These are phyloP conservation scores for Corylus avellana DNA, from an alignment of 306 rosid genomes.

Conservation along the genomic window DNA sequence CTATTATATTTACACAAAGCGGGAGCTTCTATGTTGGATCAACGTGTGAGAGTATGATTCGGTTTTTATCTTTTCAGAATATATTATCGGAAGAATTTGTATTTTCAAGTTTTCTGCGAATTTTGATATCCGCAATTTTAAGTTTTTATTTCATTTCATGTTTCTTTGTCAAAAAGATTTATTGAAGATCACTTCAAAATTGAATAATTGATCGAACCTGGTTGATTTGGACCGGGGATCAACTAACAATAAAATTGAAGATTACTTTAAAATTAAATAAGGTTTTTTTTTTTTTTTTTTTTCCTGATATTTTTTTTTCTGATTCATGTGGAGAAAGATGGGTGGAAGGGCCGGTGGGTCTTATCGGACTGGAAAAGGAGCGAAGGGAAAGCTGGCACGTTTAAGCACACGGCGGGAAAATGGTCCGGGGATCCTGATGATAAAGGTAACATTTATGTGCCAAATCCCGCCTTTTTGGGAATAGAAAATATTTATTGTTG, in stretches of 20 bases:
- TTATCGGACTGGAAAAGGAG: slow-evolving; percentile 80
- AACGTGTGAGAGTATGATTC: neutral
- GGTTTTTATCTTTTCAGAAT: neutral
- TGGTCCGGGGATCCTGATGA: slow-evolving; percentile 84
- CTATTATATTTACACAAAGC: too few species aligned
- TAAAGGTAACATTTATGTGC: slow-evolving; percentile 38
- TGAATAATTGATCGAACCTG: neutral
- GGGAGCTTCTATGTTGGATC: neutral
- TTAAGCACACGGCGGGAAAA: slow-evolving; percentile 73
- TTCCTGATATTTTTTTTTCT: slow-evolving; percentile 13
- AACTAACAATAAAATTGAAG: neutral
- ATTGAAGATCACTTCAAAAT: neutral
- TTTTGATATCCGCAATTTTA: neutral
- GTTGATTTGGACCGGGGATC: too few species aligned
- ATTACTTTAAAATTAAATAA: neutral
- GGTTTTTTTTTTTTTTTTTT: neutral
- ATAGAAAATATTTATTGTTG: neutral
- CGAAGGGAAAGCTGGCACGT: slow-evolving; percentile 79
- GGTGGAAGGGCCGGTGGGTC: slow-evolving; percentile 85
- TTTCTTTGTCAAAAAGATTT: neutral
- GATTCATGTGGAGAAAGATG: slow-evolving; percentile 41
- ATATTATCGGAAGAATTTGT: neutral
- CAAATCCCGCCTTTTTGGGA: neutral
- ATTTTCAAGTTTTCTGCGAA: neutral
- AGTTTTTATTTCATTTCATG: neutral